Evolutionary conservation across 805 yeast genomes (phyloP).

Genomic region (Suhomyces kilbournensis): DNA sequence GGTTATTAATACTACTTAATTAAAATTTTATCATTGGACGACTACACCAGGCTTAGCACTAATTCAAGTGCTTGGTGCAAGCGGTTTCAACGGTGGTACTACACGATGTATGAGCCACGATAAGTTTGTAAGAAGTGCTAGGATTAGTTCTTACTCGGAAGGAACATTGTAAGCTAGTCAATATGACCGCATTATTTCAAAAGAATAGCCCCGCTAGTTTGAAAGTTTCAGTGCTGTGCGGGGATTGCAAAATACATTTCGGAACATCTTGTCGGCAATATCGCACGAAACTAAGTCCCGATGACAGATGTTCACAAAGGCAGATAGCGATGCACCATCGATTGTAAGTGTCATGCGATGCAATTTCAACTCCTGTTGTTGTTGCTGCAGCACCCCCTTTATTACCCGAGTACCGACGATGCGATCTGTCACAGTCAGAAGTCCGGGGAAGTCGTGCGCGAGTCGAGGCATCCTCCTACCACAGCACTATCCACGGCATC

Average conservation of each 20-base stretch:
- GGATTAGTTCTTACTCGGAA: neutral
- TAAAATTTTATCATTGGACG: too few species aligned
- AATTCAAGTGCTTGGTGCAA: neutral
- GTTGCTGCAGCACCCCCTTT: neutral
- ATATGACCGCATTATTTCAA: neutral
- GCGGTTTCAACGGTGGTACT: neutral
- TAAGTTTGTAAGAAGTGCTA: neutral
- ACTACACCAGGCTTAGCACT: neutral
- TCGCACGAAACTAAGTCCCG: neutral
- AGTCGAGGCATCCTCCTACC: neutral
- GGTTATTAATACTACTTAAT: too few species aligned
- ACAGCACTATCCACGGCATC: neutral
- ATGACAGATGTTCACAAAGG: neutral
- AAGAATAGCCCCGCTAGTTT: too few species aligned
- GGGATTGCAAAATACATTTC: neutral
- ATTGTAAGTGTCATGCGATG: neutral
- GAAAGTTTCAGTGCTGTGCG: neutral
- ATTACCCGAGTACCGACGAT: neutral
- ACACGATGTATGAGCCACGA: neutral
- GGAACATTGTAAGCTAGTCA: neutral
- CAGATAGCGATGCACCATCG: neutral
- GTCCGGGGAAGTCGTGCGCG: constrained; percentile 2
- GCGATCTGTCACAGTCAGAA: neutral
- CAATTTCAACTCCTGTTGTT: neutral
- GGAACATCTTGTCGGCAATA: neutral